These are phyloP conservation scores for Fomes fomentarius DNA, from an alignment of 1,284 basidiomycete genomes.

Conservation along the genomic window DNA sequence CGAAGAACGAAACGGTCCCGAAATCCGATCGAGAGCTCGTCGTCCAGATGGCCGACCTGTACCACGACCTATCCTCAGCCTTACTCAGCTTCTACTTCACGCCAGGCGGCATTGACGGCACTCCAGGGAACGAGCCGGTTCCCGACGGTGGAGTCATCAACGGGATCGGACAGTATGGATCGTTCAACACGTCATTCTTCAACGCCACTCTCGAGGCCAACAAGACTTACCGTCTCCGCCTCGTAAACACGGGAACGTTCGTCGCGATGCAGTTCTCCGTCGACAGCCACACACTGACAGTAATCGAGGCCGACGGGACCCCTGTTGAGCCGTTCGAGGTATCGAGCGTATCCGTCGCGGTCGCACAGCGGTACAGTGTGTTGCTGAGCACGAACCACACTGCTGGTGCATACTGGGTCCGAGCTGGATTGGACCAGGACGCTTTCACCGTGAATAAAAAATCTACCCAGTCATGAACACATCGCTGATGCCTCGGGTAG, in stretches of 20 bases:
- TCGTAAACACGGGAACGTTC: constrained; percentile 53
- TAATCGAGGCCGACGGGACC: constrained; percentile 52
- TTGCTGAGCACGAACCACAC: constrained; percentile 42
- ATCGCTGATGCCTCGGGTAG: constrained; percentile 1
- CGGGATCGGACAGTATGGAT: constrained; percentile 39
- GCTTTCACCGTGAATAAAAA: constrained; percentile 38
- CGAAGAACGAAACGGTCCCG: constrained; percentile 29
- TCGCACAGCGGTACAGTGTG: constrained; percentile 52
- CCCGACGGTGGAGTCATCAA: constrained; percentile 42
- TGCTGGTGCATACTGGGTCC: constrained; percentile 42
- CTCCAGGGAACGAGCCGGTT: constrained; percentile 42
- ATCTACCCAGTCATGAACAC: no score
- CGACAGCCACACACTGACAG: constrained; percentile 46
- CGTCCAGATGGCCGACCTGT: constrained; percentile 41
- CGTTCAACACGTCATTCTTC: constrained; percentile 31
- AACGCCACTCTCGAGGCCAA: constrained; percentile 26
- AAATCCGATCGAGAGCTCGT: constrained; percentile 40
- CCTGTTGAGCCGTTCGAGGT: constrained; percentile 41
- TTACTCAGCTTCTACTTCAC: constrained; percentile 36
- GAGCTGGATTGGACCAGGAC: constrained; percentile 41
- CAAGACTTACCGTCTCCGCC: constrained; percentile 50
- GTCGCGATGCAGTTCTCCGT: constrained; percentile 47
- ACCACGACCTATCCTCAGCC: constrained; percentile 36
- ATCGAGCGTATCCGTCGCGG: constrained; percentile 40
- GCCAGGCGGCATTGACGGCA: constrained; percentile 35